These are phyloP conservation scores for Heimioporus sp. DNA, from an alignment of 768 basidiomycete species.

Conservation along the genomic window DNA sequence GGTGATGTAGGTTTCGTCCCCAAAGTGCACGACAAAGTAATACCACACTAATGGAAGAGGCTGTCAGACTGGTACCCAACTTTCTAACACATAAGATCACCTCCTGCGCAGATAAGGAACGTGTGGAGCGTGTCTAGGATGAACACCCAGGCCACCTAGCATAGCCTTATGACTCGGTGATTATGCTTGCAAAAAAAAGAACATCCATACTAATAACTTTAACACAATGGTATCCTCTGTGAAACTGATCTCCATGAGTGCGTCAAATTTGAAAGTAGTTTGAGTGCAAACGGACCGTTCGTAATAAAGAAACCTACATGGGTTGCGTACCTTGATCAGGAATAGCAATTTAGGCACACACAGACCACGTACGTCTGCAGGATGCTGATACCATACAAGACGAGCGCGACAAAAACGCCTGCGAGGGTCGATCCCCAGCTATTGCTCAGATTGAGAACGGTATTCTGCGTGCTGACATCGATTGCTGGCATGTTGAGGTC, in stretches of 20 bases:
- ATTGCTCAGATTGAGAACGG: slow-evolving; percentile 4
- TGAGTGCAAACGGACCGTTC: slow-evolving; percentile 15
- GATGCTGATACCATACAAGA: no score
- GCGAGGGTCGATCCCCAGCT: slow-evolving; percentile 25
- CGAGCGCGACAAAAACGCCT: no score
- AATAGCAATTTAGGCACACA: background rate
- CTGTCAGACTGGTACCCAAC: background rate
- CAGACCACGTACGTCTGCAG: no score
- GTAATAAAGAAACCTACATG: slow-evolving; percentile 24
- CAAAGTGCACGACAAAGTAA: slow-evolving; percentile 22
- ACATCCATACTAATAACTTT: slow-evolving; percentile 13
- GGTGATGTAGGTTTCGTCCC: slow-evolving; percentile 9
- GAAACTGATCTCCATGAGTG: slow-evolving; percentile 11
- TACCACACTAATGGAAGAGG: slow-evolving; percentile 16
- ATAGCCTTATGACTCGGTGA: background rate
- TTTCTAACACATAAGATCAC: slow-evolving; percentile 4
- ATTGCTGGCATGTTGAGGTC: slow-evolving; percentile 7
- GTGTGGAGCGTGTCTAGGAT: slow-evolving; percentile 16
- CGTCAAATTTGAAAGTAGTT: background rate
- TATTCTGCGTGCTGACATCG: background rate
- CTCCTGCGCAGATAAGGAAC: slow-evolving; percentile 15
- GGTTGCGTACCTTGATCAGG: background rate
- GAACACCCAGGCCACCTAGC: slow-evolving; percentile 22
- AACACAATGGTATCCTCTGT: slow-evolving; percentile 11
- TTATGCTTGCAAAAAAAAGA: background rate